Base-by-base conservation (phyloP, 495 filamentous ascomycete species). In the Evansstolkia leycettana region DNA sequence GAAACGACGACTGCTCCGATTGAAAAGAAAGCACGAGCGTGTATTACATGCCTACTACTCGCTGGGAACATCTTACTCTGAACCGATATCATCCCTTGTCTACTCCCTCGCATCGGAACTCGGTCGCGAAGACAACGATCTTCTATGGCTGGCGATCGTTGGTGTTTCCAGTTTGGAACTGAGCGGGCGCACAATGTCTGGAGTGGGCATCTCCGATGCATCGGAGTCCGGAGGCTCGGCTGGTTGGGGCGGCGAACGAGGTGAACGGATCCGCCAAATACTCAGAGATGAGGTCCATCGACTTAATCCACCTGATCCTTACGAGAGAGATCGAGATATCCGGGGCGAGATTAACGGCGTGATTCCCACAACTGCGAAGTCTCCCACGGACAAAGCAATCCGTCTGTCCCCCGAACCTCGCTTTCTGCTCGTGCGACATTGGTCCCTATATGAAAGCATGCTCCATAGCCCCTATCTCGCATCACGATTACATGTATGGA, bases 401-500 rank as follows among this genome's bases (percentile, higher is more conserved):
- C 81, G 87, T 12, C 57, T 98, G 18, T 94, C 87, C 0, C 90
- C 92, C 0, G 90, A 98, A 55, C 93, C 89, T 23, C 82, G 80
- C 35, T 95, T 98, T 45, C 73, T 96, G 17, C 73, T 98, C 1
- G 84, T 98, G 35, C 69, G 90, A 16, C 90, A 98, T 50, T 98
- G 90, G 90, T 90, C 84, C 33, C 66, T 98, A 3, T 95, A 96
- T 54, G 90, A 98, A 43, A 93, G 86, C 55, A 98, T 98, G 90
- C 69, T 96, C 16, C 90, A 98, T 52, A 94, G 87, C 1, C 84
- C 89, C 0, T 96, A 94, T 50, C 73, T 98, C n/a, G 85, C 88
- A 16, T 82, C 88, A 1, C 69, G 84, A 20, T 72, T 98, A 35
- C 87, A 90, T 52, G 86, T 94, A 15, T 98, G 92, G 92, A 92